Conservation (phyloP, 1,284 basidiomycete species). For the Moesziomyces sp. region DNA sequence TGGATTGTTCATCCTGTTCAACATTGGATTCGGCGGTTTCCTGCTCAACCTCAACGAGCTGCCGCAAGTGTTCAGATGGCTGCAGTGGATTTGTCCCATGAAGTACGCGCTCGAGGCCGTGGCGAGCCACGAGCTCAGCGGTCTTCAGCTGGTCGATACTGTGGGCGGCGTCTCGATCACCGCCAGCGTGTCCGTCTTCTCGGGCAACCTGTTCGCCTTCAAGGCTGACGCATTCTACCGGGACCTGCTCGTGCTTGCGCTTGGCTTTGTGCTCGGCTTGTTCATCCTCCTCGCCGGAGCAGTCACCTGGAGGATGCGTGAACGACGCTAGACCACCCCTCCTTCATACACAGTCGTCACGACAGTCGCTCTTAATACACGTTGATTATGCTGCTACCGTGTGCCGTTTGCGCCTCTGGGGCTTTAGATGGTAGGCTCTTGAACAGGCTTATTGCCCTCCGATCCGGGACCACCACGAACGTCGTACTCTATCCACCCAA, state of each 20-base stretch:
- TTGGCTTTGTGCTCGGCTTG: constrained; percentile 50
- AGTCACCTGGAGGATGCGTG: constrained; percentile 42
- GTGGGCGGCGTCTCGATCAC: constrained; percentile 35
- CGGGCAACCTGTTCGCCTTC: constrained; percentile 52
- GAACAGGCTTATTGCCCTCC: constrained; percentile 47
- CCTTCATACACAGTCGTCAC: neutral
- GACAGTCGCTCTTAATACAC: no score
- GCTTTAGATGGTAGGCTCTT: constrained; percentile 45
- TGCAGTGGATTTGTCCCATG: constrained; percentile 54
- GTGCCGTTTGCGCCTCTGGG: neutral
- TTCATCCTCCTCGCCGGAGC: constrained; percentile 31
- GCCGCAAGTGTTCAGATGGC: constrained; percentile 46
- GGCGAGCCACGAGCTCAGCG: constrained; percentile 46
- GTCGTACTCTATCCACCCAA: constrained; percentile 38
- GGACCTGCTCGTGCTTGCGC: constrained; percentile 51
- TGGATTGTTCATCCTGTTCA: constrained; percentile 53
- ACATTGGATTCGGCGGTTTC: constrained; percentile 59
- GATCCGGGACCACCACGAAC: constrained; percentile 51
- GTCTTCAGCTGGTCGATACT: constrained; percentile 45
- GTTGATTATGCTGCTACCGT: neutral
- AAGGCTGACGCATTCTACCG: constrained; percentile 48
- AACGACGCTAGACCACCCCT: constrained; percentile 8
- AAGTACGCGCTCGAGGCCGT: constrained; percentile 61
- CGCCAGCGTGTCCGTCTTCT: constrained; percentile 38
- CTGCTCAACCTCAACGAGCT: constrained; percentile 53